phyloP scores from a whole-genome alignment of 1,139 yeast genomes.

The Pichia sp. region DNA sequence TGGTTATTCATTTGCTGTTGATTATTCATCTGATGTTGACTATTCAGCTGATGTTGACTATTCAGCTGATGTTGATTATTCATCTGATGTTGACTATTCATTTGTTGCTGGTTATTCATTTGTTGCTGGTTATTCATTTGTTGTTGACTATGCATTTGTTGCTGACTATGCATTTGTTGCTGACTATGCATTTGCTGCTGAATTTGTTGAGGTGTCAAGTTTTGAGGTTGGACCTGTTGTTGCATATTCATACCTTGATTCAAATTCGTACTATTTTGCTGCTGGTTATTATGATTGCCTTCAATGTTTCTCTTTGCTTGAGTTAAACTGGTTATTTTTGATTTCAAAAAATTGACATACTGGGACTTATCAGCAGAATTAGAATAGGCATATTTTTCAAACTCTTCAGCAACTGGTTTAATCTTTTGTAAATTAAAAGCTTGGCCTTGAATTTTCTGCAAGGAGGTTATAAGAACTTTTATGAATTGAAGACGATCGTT shows the following conservation, averaged over 20 bases:
- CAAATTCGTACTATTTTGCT: not conserved
- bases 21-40: not conserved
- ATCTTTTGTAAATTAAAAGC: constrained; percentile 24
- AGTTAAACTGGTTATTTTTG: constrained; percentile 26
- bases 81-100: not conserved
- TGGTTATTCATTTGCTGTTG: not conserved
- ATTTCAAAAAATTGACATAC: constrained; percentile 26
- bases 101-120: constrained; percentile 6
- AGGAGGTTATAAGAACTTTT: constrained; percentile 25
- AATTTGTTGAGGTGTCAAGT: constrained; percentile 15
- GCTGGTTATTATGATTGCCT: not conserved
- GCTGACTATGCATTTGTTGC: not conserved
- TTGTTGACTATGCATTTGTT: constrained; percentile 7
- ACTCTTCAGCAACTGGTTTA: constrained; percentile 29
- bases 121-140: constrained; percentile 9
- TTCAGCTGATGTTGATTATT: not conserved
- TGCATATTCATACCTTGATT: not conserved
- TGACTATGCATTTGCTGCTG: not conserved
- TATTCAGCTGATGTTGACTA: not conserved
- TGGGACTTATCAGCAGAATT: constrained; percentile 27
- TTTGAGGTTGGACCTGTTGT: constrained; percentile 3
- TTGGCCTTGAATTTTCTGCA: constrained; percentile 29
- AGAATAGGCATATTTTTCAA: constrained; percentile 28
- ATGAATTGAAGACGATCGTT: constrained; percentile 28
- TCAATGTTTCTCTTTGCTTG: constrained; percentile 20